A percentile compares a stretch with the other conserved stretches of the same genome.
phyloP scores from a whole-genome alignment of 345 rosid genomes.

The Erucastrum elatum region DNA sequence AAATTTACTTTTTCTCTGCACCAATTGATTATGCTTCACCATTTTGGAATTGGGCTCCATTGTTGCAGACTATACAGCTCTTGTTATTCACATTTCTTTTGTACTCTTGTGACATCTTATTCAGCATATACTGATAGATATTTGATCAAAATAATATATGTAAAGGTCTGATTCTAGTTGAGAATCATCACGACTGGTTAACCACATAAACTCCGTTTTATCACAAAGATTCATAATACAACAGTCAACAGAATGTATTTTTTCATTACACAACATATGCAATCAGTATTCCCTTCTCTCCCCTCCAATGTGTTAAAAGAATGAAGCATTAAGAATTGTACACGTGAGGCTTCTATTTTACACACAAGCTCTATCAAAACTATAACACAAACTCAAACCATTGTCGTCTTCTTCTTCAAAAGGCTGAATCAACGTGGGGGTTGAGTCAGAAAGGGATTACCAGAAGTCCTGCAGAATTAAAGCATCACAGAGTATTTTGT shows the following conservation, averaged over 20 bases:
- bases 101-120: neutral
- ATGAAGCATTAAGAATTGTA: constrained; percentile 28
- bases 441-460: constrained; percentile 41
- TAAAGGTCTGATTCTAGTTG: neutral
- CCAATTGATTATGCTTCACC: constrained; percentile 38
- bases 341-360: constrained; percentile 33
- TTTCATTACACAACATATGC: constrained; percentile 29
- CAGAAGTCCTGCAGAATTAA: constrained; percentile 30
- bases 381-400: constrained; percentile 24
- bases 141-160: neutral
- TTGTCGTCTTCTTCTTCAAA: constrained; percentile 23
- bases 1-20: constrained; percentile 20
- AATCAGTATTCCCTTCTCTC: constrained; percentile 21
- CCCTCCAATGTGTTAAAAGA: constrained; percentile 25
- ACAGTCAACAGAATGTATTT: constrained; percentile 12
- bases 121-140: constrained; percentile 11
- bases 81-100: constrained; percentile 26
- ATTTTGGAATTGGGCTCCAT: constrained; percentile 32
- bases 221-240: constrained; percentile 12
- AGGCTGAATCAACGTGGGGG: constrained; percentile 27
- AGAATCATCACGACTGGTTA: neutral
- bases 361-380: constrained; percentile 24
- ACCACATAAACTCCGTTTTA: constrained; percentile 11
- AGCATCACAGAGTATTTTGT: constrained; percentile 6
- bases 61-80: constrained; percentile 3